Base-by-base conservation (phyloP, 805 yeast species). In the Ogataea pignaliae region DNA sequence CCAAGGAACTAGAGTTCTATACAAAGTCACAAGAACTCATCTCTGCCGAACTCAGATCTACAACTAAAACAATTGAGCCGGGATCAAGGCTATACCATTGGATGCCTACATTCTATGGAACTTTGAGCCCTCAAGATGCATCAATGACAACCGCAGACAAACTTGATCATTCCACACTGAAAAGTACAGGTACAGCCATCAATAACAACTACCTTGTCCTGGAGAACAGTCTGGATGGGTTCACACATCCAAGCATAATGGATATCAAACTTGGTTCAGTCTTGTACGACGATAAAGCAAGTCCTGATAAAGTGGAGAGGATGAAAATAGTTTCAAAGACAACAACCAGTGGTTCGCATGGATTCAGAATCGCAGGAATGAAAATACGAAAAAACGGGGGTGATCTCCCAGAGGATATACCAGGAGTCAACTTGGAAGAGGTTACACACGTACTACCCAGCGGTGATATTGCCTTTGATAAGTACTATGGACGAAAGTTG, bases 351-450 rank as follows among this genome's bases (percentile, higher is more conserved):
- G 96, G 97, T 0, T 68, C 82, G 3, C 68, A 87, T 11, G 75
- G 80, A 14, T 81, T 84, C 51, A 69, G 99, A 47, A 78, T 91
- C 3, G 90, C 98, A 55, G 99, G 99, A 0, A 86, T 91, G 91
- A 82, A 81, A 48, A 63, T 83, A 1, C n/a, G 12, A 3, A 29
- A 30, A 16, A 29, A 35, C 9, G 26, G 14, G 6, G 29, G 10
- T 7, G 14, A 5, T 3, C 35, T 43, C 8, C 21, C 43, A 9
- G 48, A 50, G 1, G 39, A 43, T n/a, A 43, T 57, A n/a, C 55
- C 64, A 7, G 58, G 51, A 8, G 16, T 34, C 14, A 35, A 48
- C 2, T 28, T 43, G 3, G 30, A 29, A 1, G 34, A 37, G 3
- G 49, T 48, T 12, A 11, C 46, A 13, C 42, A 39, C 2, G 45